Base-by-base conservation (phyloP, 495 filamentous ascomycete species). In the Amphirosellinia nigrospora region DNA sequence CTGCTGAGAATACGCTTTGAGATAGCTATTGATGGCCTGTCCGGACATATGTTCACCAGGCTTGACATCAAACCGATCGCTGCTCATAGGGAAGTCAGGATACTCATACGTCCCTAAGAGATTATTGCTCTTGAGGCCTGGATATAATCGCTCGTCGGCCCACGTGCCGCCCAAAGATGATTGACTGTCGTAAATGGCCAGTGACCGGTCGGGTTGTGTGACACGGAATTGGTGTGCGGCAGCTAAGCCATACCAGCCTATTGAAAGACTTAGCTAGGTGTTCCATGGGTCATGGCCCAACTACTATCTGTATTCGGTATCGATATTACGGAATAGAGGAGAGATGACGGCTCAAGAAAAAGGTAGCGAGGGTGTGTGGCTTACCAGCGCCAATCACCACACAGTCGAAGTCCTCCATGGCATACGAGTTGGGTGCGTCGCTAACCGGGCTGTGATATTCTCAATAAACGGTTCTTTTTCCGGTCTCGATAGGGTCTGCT, bases 11-110 rank as follows among this genome's bases (percentile, higher is more conserved):
- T 88, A 92, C 5, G 82, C 78, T 38, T 84, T 79, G 23, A 94
- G 75, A 71, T 94, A 94, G 19, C 80, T 70, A 70, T 91, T 84
- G 43, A 93, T 79, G 39, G 88, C 85, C 10, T 83, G 52, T 0
- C 89, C 92, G 4, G 91, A 87, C 66, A 94, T 89, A 75, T 93
- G 90, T 65, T 93, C 77, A 6, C 87, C 88, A 1, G 83, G 72
- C 64, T 86, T 81, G 53, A 92, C 86, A 4, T 88, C 88, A 72
- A 87, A 90, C 0, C 79, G 85, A 26, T 82, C 75, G 38, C 69
- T 72, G 64, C 89, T 86, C 90, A 94, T 91, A 36, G 91, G 90
- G 70, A 90, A 92, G 73, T 93, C 91, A 52, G 86, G 88, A 76
- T 86, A 92, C 77, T 92, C 91, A 74, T 89, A 89, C 4, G 85